phyloP scores from a whole-genome alignment of 1,139 yeast genomes.

The Suhomyces coccinellae region DNA sequence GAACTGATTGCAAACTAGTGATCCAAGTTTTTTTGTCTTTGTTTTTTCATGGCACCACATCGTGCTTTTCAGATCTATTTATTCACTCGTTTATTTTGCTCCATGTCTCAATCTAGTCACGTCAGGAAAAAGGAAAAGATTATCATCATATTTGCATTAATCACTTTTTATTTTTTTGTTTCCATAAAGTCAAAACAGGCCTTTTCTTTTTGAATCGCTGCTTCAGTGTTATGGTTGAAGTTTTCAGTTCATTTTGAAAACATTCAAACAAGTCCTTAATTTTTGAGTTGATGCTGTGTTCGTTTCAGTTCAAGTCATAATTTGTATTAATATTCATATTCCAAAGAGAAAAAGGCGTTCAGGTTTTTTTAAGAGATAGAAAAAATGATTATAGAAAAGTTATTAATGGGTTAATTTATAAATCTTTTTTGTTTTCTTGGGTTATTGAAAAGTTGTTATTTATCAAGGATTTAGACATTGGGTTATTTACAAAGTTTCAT shows the following conservation, averaged over 20 bases:
- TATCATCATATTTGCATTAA: constrained; percentile 24
- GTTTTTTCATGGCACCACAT: constrained; percentile 14
- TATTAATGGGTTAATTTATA: constrained; percentile 33
- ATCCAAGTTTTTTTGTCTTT: constrained; percentile 8
- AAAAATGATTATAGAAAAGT: constrained; percentile 25
- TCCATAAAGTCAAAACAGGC: constrained; percentile 12
- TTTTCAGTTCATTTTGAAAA: constrained; percentile 2
- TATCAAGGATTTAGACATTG: constrained; percentile 42
- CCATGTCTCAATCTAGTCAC: constrained; percentile 35
- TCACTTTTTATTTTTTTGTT: constrained; percentile 21
- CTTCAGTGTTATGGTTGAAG: constrained; percentile 12
- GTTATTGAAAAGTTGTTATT: constrained; percentile 15
- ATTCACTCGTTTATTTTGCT: constrained; percentile 13
- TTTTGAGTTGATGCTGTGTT: constrained; percentile 15
- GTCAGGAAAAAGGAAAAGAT: constrained; percentile 23
- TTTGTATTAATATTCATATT: constrained; percentile 19
- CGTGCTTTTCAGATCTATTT: constrained; percentile 17
- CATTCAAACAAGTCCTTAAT: constrained; percentile 7
- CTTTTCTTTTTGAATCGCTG: constrained; percentile 14
- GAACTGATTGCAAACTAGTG: not conserved
- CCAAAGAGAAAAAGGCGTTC: constrained; percentile 15
- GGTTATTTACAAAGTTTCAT: constrained; percentile 29
- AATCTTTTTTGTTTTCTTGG: constrained; percentile 27
- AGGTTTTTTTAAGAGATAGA: constrained; percentile 14
- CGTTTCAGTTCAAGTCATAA: constrained; percentile 13